Percentiles rank a stretch among this genome's conserved stretches.
Conservation (phyloP, 208 protist species). For the Trichomonas tenax region DNA sequence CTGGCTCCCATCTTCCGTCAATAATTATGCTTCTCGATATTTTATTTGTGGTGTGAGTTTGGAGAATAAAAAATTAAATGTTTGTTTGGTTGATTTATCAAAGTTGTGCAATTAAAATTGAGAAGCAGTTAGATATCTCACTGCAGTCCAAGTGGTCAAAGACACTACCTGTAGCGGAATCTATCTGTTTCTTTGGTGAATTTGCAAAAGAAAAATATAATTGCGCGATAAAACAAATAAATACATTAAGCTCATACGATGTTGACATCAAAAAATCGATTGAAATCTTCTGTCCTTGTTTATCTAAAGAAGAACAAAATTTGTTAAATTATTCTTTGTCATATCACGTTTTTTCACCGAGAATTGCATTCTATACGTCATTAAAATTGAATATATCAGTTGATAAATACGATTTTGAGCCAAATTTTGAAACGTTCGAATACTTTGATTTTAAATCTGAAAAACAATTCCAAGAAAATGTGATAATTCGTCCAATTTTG, state of each 20-base stretch:
- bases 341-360: not conserved
- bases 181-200: not conserved
- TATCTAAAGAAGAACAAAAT: not conserved
- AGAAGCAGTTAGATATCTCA: not conserved
- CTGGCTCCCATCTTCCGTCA: no score
- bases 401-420: not conserved
- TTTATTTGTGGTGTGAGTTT: no score
- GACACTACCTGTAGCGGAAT: not conserved
- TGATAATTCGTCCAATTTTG: not conserved
- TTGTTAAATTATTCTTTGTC: not conserved
- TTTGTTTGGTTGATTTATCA: no score
- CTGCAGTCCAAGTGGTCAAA: not conserved
- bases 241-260: not conserved
- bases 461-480: not conserved
- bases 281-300: not conserved
- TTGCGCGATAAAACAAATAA: not conserved
- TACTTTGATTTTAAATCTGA: not conserved
- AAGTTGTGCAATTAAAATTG: not conserved
- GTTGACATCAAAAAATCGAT: not conserved
- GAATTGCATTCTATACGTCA: not conserved
- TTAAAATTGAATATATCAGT: not conserved
- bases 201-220: not conserved
- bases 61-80: no score
- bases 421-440: not conserved
- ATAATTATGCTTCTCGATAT: no score